Evolutionary conservation across 176 grass and related monocot genomes (phyloP).

Genomic region (Neostapfia colusana): DNA sequence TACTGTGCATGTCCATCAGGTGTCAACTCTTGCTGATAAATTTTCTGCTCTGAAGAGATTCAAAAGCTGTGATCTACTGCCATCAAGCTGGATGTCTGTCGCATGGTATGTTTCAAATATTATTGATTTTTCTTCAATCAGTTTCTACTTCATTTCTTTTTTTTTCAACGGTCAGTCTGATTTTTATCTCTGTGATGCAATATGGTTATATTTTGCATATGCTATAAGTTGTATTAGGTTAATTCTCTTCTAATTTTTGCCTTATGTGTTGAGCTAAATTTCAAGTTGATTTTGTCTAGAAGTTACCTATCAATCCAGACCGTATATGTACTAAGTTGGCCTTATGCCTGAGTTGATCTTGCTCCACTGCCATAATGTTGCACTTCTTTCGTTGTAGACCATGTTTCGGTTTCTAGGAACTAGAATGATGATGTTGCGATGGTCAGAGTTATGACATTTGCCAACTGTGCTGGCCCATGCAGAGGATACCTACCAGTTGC

Average conservation of each 20-base stretch:
- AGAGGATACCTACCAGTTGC: slow-evolving; percentile 72
- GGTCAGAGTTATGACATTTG: slow-evolving; percentile 57
- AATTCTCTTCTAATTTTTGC: not conserved
- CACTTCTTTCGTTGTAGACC: slow-evolving; percentile 4
- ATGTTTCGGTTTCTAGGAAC: slow-evolving; percentile 23
- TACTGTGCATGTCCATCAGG: slow-evolving; percentile 50
- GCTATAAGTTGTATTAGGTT: not conserved
- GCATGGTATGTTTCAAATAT: slow-evolving; percentile 71
- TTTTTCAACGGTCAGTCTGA: not conserved
- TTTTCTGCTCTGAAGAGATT: slow-evolving; percentile 86
- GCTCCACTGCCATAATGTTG: slow-evolving; percentile 27
- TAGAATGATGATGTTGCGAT: slow-evolving; percentile 26
- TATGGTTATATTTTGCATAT: not conserved
- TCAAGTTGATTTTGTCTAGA: not conserved
- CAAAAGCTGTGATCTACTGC: slow-evolving; percentile 79
- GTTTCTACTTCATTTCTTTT: not conserved
- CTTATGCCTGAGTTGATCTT: not conserved
- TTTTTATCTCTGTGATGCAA: not conserved
- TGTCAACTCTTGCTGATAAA: slow-evolving; percentile 73
- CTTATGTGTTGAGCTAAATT: not conserved
- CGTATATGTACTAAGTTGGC: not conserved
- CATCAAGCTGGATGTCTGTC: slow-evolving; percentile 96
- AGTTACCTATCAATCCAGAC: not conserved
- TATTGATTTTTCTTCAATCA: not conserved
- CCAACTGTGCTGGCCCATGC: slow-evolving; percentile 61